phyloP scores from a whole-genome alignment of 495 filamentous ascomycete genomes.

The Aspergillus haitiensis region DNA sequence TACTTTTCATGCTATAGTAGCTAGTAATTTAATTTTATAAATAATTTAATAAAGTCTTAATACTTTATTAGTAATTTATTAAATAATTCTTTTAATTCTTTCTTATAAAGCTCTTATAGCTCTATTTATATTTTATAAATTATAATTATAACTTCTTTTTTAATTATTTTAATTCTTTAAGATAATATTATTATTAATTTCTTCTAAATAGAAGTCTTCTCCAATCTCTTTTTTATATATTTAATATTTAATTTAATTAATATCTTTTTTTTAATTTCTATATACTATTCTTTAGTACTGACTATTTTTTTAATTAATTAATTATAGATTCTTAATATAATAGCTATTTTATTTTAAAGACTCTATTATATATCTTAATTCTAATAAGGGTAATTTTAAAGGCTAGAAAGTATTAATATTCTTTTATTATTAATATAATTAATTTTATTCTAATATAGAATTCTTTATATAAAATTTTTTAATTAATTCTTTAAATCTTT shows the following conservation, averaged over 20 bases:
- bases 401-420: background rate
- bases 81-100: background rate
- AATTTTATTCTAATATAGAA: background rate
- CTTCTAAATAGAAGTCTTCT: background rate
- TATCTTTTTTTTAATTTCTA: background rate
- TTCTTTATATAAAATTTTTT: conserved; percentile 7
- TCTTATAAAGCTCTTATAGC: background rate
- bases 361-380: conserved; percentile 1
- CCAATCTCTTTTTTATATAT: too few relatives aligned
- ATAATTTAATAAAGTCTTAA: too few relatives aligned
- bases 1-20: background rate
- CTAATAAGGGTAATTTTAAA: background rate
- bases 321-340: conserved; percentile 12
- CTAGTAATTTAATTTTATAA: background rate
- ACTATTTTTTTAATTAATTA: conserved; percentile 10
- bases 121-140: background rate
- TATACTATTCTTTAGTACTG: background rate
- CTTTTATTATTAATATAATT: background rate
- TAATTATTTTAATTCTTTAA: background rate
- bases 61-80: too few relatives aligned
- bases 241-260: conserved; percentile 1
- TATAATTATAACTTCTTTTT: background rate
- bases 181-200: background rate
- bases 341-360: too few relatives aligned
- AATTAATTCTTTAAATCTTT: conserved; percentile 7